Conservation (phyloP, 2,329 filamentous ascomycete species). For the Exophiala dermatitidis region DNA sequence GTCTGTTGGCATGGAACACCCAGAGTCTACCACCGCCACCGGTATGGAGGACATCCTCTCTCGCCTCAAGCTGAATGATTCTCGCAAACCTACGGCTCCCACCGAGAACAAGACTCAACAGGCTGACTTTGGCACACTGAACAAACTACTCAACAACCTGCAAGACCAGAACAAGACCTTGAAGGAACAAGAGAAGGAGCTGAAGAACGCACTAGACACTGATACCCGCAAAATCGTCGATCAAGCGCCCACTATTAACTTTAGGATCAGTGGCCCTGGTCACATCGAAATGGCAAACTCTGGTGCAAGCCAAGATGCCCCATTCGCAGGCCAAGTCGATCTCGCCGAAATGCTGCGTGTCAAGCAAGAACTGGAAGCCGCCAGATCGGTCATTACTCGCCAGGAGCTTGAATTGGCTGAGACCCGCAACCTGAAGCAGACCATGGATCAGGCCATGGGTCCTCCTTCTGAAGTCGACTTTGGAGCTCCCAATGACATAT, state of each 20-base stretch:
- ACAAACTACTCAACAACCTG: conserved; percentile 57
- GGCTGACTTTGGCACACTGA: conserved; percentile 33
- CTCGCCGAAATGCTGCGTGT: conserved; percentile 49
- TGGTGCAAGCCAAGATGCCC: conserved; percentile 16
- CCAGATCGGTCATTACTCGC: conserved; percentile 51
- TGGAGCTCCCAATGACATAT: conserved; percentile 40
- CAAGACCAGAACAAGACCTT: conserved; percentile 62
- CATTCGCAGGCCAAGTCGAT: conserved; percentile 29
- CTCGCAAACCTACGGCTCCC: conserved; percentile 20
- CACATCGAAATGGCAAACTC: conserved; percentile 26
- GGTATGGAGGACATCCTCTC: conserved; percentile 57
- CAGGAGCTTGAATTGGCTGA: conserved; percentile 57
- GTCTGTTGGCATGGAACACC: conserved; percentile 17
- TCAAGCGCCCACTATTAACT: conserved; percentile 33
- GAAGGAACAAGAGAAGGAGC: conserved; percentile 51
- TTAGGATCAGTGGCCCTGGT: conserved; percentile 37
- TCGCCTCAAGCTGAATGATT: conserved; percentile 36
- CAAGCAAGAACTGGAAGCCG: conserved; percentile 50
- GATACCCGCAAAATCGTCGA: conserved; percentile 23
- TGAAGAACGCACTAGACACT: conserved; percentile 28
- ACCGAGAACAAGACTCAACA: conserved; percentile 16
- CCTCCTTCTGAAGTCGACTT: conserved; percentile 49
- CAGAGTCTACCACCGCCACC: conserved; percentile 27
- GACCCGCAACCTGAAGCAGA: conserved; percentile 54
- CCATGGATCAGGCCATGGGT: conserved; percentile 52